Conservation (phyloP, 768 basidiomycete species). For the Mycena crocata region DNA sequence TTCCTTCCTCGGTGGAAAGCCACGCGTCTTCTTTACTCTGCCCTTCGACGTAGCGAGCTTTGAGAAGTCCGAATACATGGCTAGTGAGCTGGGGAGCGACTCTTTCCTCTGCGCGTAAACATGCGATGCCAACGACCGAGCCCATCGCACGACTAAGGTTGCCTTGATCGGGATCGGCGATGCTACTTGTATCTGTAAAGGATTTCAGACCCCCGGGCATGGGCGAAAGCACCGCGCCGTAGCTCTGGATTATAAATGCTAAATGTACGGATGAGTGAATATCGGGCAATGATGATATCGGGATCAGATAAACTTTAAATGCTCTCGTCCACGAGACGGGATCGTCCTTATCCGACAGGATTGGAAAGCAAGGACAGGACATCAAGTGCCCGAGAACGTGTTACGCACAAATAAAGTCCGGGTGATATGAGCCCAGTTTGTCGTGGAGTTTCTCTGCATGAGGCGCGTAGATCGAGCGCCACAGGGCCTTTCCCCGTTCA, state of each 20-base stretch:
- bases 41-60: conserved; percentile 73
- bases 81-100: conserved; percentile 90
- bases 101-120: conserved; percentile 84
- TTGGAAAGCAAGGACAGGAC: conserved; percentile 47
- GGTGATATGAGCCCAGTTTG: conserved; percentile 90
- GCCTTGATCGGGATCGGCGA: conserved; percentile 72
- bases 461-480: conserved; percentile 90
- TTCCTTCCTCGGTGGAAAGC: conserved; percentile 87
- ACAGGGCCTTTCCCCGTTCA: conserved; percentile 76
- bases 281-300: conserved; percentile 30
- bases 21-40: conserved; percentile 79
- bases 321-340: background rate
- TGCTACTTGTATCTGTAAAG: conserved; percentile 52
- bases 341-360: conserved; percentile 35
- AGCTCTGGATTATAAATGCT: conserved; percentile 91
- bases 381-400: conserved; percentile 29
- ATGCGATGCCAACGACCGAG: conserved; percentile 86
- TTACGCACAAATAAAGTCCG: conserved; percentile 91
- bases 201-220: conserved; percentile 67
- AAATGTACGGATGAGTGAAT: conserved; percentile 35
- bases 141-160: conserved; percentile 88
- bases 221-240: conserved; percentile 83
- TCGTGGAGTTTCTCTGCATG: conserved; percentile 89
- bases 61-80: conserved; percentile 91
- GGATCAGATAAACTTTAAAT: conserved; percentile 14